These are phyloP conservation scores for Vitis rotundifolia DNA, from an alignment of 164 flowering plant genomes.

Conservation along the genomic window DNA sequence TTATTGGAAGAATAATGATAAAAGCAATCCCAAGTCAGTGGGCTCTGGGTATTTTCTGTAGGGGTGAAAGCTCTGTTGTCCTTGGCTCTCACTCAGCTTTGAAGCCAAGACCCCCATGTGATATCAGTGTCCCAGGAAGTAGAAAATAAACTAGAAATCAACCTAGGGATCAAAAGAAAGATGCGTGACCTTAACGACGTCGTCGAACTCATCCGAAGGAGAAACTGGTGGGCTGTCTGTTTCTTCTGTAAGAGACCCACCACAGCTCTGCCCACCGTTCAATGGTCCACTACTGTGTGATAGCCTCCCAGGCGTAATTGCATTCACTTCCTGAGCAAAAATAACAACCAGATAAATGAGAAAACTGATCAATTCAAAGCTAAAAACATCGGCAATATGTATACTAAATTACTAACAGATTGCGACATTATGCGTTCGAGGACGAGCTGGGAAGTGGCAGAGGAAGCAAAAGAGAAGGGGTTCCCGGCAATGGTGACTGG, in stretches of 20 bases:
- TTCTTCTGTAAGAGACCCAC: slow-evolving; percentile 8
- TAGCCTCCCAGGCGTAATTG: slow-evolving; percentile 63
- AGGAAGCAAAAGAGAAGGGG: slow-evolving; percentile 60
- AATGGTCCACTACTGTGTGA: slow-evolving; percentile 68
- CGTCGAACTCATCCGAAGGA: slow-evolving; percentile 55
- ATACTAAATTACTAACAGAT: slow-evolving; percentile 42
- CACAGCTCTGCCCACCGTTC: slow-evolving; percentile 23
- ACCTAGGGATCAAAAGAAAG: too few species aligned
- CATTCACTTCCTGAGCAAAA: slow-evolving; percentile 49
- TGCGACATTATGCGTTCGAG: slow-evolving; percentile 87
- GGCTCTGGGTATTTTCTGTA: too few species aligned
- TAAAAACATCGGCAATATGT: not conserved
- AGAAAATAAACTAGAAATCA: too few species aligned
- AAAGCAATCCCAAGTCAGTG: too few species aligned
- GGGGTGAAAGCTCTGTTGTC: too few species aligned
- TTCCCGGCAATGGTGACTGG: slow-evolving; percentile 20
- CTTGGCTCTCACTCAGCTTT: too few species aligned
- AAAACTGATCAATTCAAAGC: too few species aligned
- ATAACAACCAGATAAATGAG: not conserved
- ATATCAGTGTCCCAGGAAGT: too few species aligned
- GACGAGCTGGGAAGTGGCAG: slow-evolving; percentile 78
- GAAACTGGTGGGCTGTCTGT: slow-evolving; percentile 59
- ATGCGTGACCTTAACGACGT: slow-evolving; percentile 46
- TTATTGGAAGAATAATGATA: too few species aligned
- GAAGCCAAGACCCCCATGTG: too few species aligned